Evolutionary conservation across 495 filamentous ascomycete species (phyloP).

Genomic region (Trichoderma reesei): DNA sequence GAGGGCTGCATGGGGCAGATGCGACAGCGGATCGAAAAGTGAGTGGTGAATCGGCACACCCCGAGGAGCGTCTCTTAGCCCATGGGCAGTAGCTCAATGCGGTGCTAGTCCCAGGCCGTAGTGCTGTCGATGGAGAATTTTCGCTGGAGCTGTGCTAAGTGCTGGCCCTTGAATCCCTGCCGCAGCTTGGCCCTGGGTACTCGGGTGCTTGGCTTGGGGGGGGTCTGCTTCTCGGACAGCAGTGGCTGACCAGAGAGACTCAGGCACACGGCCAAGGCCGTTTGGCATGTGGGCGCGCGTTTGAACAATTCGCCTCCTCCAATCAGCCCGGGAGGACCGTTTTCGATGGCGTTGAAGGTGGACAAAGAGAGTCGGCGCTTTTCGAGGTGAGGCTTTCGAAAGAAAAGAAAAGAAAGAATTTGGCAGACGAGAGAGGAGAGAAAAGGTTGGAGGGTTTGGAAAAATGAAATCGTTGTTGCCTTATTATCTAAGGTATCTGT

Average conservation of each 20-base stretch:
- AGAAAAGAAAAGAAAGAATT: too few relatives aligned
- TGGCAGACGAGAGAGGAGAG: too few relatives aligned
- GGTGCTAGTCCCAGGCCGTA: neutral
- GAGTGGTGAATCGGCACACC: constrained; percentile 6
- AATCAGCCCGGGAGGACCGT: neutral
- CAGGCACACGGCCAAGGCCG: neutral
- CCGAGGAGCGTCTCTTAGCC: neutral
- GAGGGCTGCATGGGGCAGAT: constrained; percentile 7
- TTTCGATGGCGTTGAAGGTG: neutral
- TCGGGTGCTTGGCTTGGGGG: too few relatives aligned
- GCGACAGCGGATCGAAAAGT: constrained; percentile 8
- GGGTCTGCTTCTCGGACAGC: neutral
- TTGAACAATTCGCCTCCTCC: neutral
- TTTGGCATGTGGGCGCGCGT: neutral
- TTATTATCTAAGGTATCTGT: too few relatives aligned
- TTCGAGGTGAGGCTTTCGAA: too few relatives aligned
- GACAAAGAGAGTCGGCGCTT: neutral
- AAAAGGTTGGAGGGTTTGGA: too few relatives aligned
- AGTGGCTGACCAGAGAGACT: constrained; percentile 4
- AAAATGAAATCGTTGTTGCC: too few relatives aligned
- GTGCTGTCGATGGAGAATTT: constrained; percentile 2
- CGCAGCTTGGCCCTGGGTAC: neutral
- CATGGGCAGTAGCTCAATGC: neutral
- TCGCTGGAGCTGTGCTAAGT: neutral
- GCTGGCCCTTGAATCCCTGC: too few relatives aligned